A percentile compares a stretch with the other conserved stretches of the same genome.
Conservation (phyloP, 2,329 filamentous ascomycete genomes). For the Clonostachys byssicola region DNA sequence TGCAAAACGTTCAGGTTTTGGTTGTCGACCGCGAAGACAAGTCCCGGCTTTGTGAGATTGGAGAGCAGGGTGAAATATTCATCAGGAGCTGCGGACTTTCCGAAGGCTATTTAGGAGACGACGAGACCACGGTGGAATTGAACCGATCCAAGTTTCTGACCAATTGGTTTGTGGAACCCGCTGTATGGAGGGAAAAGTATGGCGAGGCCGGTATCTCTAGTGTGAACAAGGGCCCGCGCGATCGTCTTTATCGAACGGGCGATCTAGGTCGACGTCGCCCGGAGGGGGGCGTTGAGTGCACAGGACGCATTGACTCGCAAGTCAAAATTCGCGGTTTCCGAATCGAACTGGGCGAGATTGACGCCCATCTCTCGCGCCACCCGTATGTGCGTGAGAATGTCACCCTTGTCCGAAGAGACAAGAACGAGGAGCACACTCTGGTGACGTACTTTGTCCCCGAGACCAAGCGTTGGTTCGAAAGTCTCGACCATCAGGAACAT, state of each 20-base stretch:
- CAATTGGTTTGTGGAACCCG: constrained; percentile 82
- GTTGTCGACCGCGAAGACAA: constrained; percentile 69
- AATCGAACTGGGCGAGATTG: constrained; percentile 92
- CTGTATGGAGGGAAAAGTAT: constrained; percentile 57
- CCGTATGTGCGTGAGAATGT: constrained; percentile 26
- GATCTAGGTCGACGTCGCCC: constrained; percentile 73
- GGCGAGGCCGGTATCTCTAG: constrained; percentile 11
- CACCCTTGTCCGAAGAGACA: constrained; percentile 61
- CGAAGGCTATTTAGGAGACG: constrained; percentile 68
- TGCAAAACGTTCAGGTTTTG: constrained; percentile 83
- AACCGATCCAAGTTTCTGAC: constrained; percentile 61
- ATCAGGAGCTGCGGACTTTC: constrained; percentile 79
- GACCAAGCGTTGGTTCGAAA: constrained; percentile 64
- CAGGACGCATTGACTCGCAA: constrained; percentile 80
- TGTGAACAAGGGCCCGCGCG: constrained; percentile 63
- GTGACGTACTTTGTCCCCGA: constrained; percentile 91
- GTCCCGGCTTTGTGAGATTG: constrained; percentile 69
- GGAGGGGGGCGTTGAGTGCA: constrained; percentile 68
- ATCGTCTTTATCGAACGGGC: constrained; percentile 82
- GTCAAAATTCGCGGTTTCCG: constrained; percentile 96
- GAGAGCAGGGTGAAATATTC: constrained; percentile 81
- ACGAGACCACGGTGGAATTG: constrained; percentile 50
- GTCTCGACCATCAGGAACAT: too few species aligned
- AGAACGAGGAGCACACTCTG: constrained; percentile 64
- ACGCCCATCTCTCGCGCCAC: constrained; percentile 34